Percentiles rank a stretch among this genome's conserved stretches.
Evolutionary conservation across 108 stramenopile genomes (phyloP).

Genomic region (Nitzschia sp.): DNA sequence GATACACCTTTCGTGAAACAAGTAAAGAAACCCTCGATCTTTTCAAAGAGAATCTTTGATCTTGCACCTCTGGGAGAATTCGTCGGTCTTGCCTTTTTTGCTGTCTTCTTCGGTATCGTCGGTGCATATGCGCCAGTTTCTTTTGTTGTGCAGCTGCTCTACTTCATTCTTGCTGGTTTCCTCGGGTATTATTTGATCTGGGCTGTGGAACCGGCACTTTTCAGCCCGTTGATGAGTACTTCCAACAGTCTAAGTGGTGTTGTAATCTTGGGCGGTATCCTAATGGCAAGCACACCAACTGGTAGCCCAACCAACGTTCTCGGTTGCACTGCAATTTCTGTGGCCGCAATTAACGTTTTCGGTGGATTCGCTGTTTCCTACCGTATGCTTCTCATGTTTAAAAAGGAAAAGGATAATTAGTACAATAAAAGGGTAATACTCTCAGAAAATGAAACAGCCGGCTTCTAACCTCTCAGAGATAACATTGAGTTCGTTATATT

Average conservation of each 20-base stretch:
- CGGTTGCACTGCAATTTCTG: slow-evolving; percentile 67
- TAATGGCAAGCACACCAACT: slow-evolving; percentile 60
- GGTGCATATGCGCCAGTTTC: slow-evolving; percentile 45
- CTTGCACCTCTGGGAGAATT: slow-evolving; percentile 53
- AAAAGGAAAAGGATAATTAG: slow-evolving; percentile 39
- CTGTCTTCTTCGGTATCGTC: slow-evolving; percentile 47
- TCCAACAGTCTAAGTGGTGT: slow-evolving; percentile 88
- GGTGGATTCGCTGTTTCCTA: slow-evolving; percentile 82
- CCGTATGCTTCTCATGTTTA: slow-evolving; percentile 93
- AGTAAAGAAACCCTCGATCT: slow-evolving; percentile 33
- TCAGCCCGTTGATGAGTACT: slow-evolving; percentile 88
- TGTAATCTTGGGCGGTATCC: slow-evolving; percentile 87
- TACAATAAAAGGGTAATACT: no score
- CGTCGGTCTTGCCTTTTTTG: slow-evolving; percentile 5
- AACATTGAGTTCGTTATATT: no score
- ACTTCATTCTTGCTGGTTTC: slow-evolving; percentile 75
- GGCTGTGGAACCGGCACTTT: slow-evolving; percentile 81
- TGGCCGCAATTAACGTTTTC: slow-evolving; percentile 72
- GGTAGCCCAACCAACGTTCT: slow-evolving; percentile 58
- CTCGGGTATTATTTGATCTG: slow-evolving; percentile 78
- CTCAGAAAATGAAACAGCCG: no score
- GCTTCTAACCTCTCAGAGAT: no score
- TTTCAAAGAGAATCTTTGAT: slow-evolving; percentile 54
- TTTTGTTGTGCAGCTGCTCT: slow-evolving; percentile 48
- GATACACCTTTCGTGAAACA: not conserved